Percentiles rank a stretch among this genome's conserved stretches.
Evolutionary conservation across 1,284 basidiomycete species (phyloP).

Genomic region (Vanrija humicola): DNA sequence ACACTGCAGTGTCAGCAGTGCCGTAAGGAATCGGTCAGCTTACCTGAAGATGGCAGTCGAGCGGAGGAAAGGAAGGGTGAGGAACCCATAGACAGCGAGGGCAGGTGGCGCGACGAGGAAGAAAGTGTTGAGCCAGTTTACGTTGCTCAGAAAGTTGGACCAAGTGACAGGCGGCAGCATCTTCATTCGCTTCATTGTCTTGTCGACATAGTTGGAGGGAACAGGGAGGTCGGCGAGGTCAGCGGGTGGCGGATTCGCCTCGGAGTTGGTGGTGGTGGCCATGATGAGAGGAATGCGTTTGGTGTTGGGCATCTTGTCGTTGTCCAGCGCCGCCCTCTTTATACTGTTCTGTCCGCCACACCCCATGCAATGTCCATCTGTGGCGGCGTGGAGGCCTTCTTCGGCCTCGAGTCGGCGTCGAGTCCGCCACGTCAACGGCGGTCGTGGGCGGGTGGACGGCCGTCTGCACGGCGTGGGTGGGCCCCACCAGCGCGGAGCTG

Average conservation of each 20-base stretch:
- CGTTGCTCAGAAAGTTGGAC: constrained; percentile 63
- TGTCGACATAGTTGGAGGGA: constrained; percentile 83
- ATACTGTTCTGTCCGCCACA: too few relatives aligned
- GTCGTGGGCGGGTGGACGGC: too few relatives aligned
- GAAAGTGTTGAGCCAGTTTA: constrained; percentile 71
- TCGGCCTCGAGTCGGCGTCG: too few relatives aligned
- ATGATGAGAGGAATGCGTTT: neutral
- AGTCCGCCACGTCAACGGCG: too few relatives aligned
- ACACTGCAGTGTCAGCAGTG: constrained; percentile 42
- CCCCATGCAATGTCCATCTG: too few relatives aligned
- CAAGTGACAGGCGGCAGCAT: constrained; percentile 70
- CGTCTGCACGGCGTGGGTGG: too few relatives aligned
- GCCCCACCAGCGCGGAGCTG: too few relatives aligned
- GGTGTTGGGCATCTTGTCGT: too few relatives aligned
- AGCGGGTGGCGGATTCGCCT: constrained; percentile 1
- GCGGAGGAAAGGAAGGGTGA: constrained; percentile 59
- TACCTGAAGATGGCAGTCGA: constrained; percentile 65
- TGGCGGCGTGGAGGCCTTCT: too few relatives aligned
- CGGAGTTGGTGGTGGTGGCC: neutral
- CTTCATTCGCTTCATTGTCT: constrained; percentile 70
- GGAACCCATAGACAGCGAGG: constrained; percentile 65
- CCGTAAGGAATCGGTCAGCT: constrained; percentile 13
- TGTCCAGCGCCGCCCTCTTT: neutral
- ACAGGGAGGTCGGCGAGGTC: constrained; percentile 52
- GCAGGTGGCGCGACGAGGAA: constrained; percentile 69